phyloP scores from a whole-genome alignment of 192 early-diverging fungal species.

The Linderina pennispora region DNA sequence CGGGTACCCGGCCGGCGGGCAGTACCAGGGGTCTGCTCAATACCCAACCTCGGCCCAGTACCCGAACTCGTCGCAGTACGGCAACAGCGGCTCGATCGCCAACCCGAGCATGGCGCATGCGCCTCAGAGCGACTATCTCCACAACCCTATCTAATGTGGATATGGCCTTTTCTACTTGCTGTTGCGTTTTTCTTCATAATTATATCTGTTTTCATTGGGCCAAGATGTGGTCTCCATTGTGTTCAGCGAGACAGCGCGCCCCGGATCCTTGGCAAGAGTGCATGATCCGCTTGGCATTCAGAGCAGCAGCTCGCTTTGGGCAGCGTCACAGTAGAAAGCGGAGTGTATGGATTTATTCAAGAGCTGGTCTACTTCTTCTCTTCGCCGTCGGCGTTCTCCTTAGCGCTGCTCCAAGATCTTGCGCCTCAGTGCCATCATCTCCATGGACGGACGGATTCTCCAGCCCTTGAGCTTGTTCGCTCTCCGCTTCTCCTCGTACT shows the following conservation, averaged over 20 bases:
- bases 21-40: not conserved
- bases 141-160: slow-evolving; percentile 14
- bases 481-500: slow-evolving; percentile 19
- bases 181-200: too few relatives aligned
- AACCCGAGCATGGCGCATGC: slow-evolving; percentile 5
- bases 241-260: too few relatives aligned
- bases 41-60: not conserved
- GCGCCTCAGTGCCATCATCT: slow-evolving; percentile 11
- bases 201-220: too few relatives aligned
- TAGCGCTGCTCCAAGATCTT: slow-evolving; percentile 7
- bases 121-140: slow-evolving; percentile 16
- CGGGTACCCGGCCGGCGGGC: not conserved
- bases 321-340: too few relatives aligned
- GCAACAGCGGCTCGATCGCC: not conserved
- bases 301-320: too few relatives aligned
- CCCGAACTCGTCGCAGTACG: not conserved
- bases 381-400: too few relatives aligned
- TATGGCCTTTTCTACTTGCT: slow-evolving; percentile 26
- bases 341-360: too few relatives aligned
- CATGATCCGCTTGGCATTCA: too few relatives aligned
- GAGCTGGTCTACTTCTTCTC: too few relatives aligned
- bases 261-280: too few relatives aligned
- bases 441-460: slow-evolving; percentile 20
- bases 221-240: too few relatives aligned
- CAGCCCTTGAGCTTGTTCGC: slow-evolving; percentile 41